Evolutionary conservation across 768 basidiomycete species (phyloP).

Genomic region (Russula sp.): DNA sequence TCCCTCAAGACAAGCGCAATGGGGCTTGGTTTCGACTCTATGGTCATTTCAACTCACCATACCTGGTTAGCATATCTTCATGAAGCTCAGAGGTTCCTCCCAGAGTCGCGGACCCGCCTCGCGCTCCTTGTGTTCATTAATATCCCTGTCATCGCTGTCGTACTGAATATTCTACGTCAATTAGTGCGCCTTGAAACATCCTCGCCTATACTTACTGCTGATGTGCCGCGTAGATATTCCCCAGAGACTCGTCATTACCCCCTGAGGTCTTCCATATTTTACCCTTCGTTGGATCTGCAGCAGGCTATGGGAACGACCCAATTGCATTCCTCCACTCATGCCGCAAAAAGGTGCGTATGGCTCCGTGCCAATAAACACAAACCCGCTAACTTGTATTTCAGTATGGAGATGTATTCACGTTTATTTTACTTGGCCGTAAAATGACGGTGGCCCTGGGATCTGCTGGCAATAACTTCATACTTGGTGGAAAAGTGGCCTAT

Average conservation of each 20-base stretch:
- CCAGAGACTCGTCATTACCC: constrained; percentile 68
- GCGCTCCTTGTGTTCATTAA: constrained; percentile 53
- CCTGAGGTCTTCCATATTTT: constrained; percentile 93
- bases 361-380: background rate
- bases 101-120: constrained; percentile 32
- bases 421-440: constrained; percentile 82
- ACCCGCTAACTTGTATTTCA: constrained; percentile 36
- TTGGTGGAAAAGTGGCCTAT: constrained; percentile 89
- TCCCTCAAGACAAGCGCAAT: constrained; percentile 15
- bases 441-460: constrained; percentile 90
- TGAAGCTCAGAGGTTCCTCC: constrained; percentile 32
- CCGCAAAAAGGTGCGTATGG: constrained; percentile 62
- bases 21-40: constrained; percentile 34
- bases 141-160: constrained; percentile 61
- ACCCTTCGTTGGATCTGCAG: constrained; percentile 86
- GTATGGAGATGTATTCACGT: constrained; percentile 98
- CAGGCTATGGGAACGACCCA: constrained; percentile 89
- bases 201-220: constrained; percentile 4
- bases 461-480: constrained; percentile 89
- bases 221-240: constrained; percentile 51
- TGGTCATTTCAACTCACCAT: constrained; percentile 28
- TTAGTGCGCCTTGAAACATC: constrained; percentile 49
- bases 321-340: constrained; percentile 80
- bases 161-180: constrained; percentile 76
- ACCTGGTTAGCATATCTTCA: constrained; percentile 35